Evolutionary conservation across 2,329 filamentous ascomycete genomes (phyloP).

Genomic region (Hypoxylon sp.): DNA sequence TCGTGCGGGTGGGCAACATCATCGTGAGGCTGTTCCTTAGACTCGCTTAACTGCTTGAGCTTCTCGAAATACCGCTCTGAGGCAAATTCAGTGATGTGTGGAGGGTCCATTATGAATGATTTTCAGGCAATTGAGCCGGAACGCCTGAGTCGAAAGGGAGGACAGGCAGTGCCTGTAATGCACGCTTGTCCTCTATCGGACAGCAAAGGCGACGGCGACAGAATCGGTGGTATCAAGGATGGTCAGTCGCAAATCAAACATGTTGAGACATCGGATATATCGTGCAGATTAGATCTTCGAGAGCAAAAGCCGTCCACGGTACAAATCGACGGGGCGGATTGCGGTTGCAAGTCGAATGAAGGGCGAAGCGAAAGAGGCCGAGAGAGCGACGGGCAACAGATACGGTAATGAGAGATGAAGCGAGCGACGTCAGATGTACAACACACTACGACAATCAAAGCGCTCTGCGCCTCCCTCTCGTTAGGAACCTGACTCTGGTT

Average conservation of each 20-base stretch:
- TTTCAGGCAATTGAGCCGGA: slow-evolving; percentile 35
- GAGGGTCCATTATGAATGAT: slow-evolving; percentile 69
- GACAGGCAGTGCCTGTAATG: slow-evolving; percentile 48
- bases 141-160: slow-evolving; percentile 44
- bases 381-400: slow-evolving; percentile 29
- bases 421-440: slow-evolving; percentile 43
- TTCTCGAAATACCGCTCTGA: slow-evolving; percentile 76
- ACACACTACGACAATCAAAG: slow-evolving; percentile 37
- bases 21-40: slow-evolving; percentile 61
- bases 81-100: slow-evolving; percentile 76
- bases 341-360: slow-evolving; percentile 21
- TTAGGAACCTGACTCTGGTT: slow-evolving; percentile 23
- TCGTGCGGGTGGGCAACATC: slow-evolving; percentile 47
- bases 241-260: slow-evolving; percentile 51
- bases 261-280: slow-evolving; percentile 53
- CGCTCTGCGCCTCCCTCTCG: slow-evolving; percentile 40
- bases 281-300: slow-evolving; percentile 22
- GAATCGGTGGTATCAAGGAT: slow-evolving; percentile 48
- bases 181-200: slow-evolving; percentile 51
- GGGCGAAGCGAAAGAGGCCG: slow-evolving; percentile 20
- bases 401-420: slow-evolving; percentile 40
- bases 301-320: slow-evolving; percentile 25
- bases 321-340: slow-evolving; percentile 22
- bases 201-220: slow-evolving; percentile 49
- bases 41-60: slow-evolving; percentile 68